phyloP scores from a whole-genome alignment of 805 yeast genomes.

The Saccharomycopsis babjevae region DNA sequence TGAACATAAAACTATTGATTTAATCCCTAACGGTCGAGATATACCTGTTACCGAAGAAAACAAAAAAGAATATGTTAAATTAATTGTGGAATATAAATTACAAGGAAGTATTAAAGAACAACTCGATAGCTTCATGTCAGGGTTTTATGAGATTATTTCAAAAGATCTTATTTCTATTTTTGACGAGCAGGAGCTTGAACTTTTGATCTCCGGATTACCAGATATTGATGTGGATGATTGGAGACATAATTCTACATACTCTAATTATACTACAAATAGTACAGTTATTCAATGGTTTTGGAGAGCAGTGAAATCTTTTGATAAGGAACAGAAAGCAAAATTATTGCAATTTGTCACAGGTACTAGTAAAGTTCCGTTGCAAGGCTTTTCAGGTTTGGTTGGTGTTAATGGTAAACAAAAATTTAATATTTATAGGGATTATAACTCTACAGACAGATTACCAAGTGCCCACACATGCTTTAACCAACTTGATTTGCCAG shows the following conservation, averaged over 20 bases:
- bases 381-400: slow-evolving; percentile 82
- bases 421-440: slow-evolving; percentile 83
- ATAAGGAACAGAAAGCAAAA: slow-evolving; percentile 87
- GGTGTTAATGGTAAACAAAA: slow-evolving; percentile 82
- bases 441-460: slow-evolving; percentile 72
- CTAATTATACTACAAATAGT: slow-evolving; percentile 71
- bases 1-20: slow-evolving; percentile 72
- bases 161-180: slow-evolving; percentile 74
- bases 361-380: slow-evolving; percentile 89
- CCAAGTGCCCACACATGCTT: slow-evolving; percentile 97
- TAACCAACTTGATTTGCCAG: slow-evolving; percentile 90
- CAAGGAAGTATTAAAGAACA: slow-evolving; percentile 80
- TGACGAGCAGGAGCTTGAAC: slow-evolving; percentile 91
- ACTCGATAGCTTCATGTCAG: slow-evolving; percentile 72
- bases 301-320: slow-evolving; percentile 94
- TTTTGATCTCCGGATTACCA: slow-evolving; percentile 88
- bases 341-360: slow-evolving; percentile 94
- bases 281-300: slow-evolving; percentile 94
- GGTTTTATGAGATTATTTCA: slow-evolving; percentile 86
- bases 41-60: slow-evolving; percentile 84
- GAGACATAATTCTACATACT: slow-evolving; percentile 76
- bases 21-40: slow-evolving; percentile 72
- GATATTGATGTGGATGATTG: slow-evolving; percentile 95
- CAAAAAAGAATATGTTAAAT: slow-evolving; percentile 78
- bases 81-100: slow-evolving; percentile 78